A percentile compares a stretch with the other conserved stretches of the same genome.
phyloP scores from a whole-genome alignment of 2,329 filamentous ascomycete species.

The Talaromyces sp. region DNA sequence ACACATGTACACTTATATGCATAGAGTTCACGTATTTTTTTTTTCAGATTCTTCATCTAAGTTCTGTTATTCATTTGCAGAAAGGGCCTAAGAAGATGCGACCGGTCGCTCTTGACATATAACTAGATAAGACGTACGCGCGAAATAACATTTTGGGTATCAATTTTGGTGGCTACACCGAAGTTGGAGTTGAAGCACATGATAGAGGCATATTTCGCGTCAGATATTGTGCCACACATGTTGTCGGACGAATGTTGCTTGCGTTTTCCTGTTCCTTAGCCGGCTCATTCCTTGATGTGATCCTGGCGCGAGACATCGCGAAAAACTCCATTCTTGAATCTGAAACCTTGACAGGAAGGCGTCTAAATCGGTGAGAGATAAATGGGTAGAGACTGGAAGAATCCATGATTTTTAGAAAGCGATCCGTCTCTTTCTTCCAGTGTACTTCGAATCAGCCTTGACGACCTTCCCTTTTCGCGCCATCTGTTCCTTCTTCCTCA shows the following conservation, averaged over 20 bases:
- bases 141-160: not conserved
- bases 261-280: not conserved
- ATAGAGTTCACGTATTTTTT: slow-evolving; percentile 6
- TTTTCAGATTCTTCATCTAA: not conserved
- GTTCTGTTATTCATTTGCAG: not conserved
- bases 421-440: slow-evolving; percentile 76
- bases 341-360: not conserved
- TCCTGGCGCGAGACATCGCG: not conserved
- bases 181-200: not conserved
- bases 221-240: not conserved
- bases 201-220: not conserved
- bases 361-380: not conserved
- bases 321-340: not conserved
- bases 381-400: not conserved
- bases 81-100: too few species aligned
- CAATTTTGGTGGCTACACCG: not conserved
- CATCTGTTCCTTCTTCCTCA: slow-evolving; percentile 80
- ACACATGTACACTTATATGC: slow-evolving; percentile 19
- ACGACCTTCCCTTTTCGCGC: slow-evolving; percentile 91
- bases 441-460: slow-evolving; percentile 89
- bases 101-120: not conserved
- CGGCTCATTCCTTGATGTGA: not conserved
- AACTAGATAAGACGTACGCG: not conserved
- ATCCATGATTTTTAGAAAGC: slow-evolving; percentile 59
- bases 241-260: not conserved